Base-by-base conservation (phyloP, 2,329 filamentous ascomycete genomes). In the Thermomyces lanuginosus region DNA sequence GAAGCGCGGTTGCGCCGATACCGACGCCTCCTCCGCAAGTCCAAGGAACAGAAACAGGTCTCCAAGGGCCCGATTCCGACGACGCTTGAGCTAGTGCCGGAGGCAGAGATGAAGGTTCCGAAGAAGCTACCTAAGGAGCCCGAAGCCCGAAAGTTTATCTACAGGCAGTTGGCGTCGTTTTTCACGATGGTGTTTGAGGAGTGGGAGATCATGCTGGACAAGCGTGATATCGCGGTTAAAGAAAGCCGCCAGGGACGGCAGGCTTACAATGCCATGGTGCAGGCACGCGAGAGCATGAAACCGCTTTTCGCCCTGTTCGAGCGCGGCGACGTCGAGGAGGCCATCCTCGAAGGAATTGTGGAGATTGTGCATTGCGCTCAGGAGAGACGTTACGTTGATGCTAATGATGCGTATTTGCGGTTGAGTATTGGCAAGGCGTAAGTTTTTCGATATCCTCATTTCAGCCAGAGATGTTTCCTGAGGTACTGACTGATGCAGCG, bases 131-230 rank as follows among this genome's bases (percentile, higher is more conserved):
- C 69, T 1, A 62, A 66, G 41, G 77, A 84, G 39, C 59, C 58
- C 11, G 69, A 73, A 21, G 77, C 62, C 0, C 69, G 72, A 23
- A 59, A 66, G 22, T 83, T 77, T 52, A 60, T 98, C 21, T 86
- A 77, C 58, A 67, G 86, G 7, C 86, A 98, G 53, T 64, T 98
- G 30, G 80, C 79, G 11, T 89, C 80, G 25, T 98, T 93, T 60
- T 95, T 98, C 58, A 91, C 80, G 28, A 82, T 98, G 72, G 72
- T 98, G n/a, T 61, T 98, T 31, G 69, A 65, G 22, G 86, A 91
- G 51, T 98, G 91, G 76, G 72, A 84, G 41, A 48, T 59, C 21
- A 83, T 84, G 4, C 68, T 98, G 42, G 69, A 69, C 4, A 55
- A 58, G 24, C 64, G 72, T 25, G 57, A 66, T 15, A 41, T 53